phyloP scores from a whole-genome alignment of 805 yeast species.

The Myxozyma neotropica region DNA sequence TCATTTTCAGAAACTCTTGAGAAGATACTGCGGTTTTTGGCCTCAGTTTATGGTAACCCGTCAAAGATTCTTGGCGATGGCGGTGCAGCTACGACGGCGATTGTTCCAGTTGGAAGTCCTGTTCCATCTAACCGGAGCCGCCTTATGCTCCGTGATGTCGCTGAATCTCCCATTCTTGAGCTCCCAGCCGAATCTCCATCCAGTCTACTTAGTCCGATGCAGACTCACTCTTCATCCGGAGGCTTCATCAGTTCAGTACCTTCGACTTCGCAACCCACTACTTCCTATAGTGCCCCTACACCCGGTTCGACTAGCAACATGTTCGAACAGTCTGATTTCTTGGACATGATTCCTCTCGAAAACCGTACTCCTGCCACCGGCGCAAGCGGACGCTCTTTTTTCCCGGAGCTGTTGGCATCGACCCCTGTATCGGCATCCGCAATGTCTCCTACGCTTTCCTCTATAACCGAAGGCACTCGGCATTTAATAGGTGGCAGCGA shows the following conservation, averaged over 20 bases:
- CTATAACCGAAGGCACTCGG: slow-evolving; percentile 14
- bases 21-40: slow-evolving; percentile 81
- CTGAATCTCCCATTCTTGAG: slow-evolving; percentile 31
- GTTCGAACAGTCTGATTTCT: slow-evolving; percentile 28
- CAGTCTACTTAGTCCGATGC: not conserved
- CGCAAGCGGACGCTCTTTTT: slow-evolving; percentile 16
- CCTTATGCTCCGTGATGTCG: slow-evolving; percentile 33
- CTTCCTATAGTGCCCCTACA: not conserved
- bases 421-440: slow-evolving; percentile 9
- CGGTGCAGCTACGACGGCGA: slow-evolving; percentile 18
- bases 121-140: slow-evolving; percentile 34
- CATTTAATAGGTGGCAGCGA: slow-evolving; percentile 15
- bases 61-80: slow-evolving; percentile 49
- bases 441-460: slow-evolving; percentile 11
- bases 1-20: slow-evolving; percentile 86
- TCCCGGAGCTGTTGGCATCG: slow-evolving; percentile 23
- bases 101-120: slow-evolving; percentile 18
- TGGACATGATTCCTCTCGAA: slow-evolving; percentile 26
- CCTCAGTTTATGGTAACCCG: slow-evolving; percentile 74
- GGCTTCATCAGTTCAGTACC: not conserved
- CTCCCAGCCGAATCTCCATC: slow-evolving; percentile 18
- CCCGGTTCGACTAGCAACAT: not conserved
- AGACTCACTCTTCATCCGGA: slow-evolving; percentile 2
- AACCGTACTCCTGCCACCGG: slow-evolving; percentile 11
- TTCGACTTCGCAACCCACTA: not conserved